Evolutionary conservation across 1,139 yeast genomes (phyloP).

Genomic region (Nakaseomyces delphensis): DNA sequence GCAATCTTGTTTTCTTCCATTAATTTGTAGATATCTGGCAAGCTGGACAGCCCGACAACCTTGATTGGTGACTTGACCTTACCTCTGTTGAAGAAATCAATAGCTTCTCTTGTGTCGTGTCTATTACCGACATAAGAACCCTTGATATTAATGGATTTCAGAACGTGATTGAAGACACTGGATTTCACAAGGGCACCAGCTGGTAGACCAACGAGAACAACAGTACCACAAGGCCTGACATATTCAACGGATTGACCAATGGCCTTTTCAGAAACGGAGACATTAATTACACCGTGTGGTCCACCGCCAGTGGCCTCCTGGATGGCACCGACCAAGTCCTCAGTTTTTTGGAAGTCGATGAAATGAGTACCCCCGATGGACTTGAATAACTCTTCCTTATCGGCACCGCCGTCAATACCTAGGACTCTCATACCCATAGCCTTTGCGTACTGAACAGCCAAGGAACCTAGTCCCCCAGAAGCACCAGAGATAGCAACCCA

Average conservation of each 20-base stretch:
- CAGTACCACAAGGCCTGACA: slow-evolving; percentile 62
- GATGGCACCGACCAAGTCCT: slow-evolving; percentile 50
- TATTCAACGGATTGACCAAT: slow-evolving; percentile 55
- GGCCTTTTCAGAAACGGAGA: slow-evolving; percentile 62
- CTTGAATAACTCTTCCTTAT: slow-evolving; percentile 49
- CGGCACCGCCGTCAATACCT: slow-evolving; percentile 70
- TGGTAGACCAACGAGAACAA: slow-evolving; percentile 67
- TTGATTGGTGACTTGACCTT: slow-evolving; percentile 61
- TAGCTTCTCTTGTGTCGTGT: slow-evolving; percentile 69
- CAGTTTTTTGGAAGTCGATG: slow-evolving; percentile 52
- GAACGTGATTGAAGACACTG: slow-evolving; percentile 56
- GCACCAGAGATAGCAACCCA: slow-evolving; percentile 78
- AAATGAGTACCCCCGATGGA: slow-evolving; percentile 58
- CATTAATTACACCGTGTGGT: slow-evolving; percentile 68
- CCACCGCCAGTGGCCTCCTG: slow-evolving; percentile 57
- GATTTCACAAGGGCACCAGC: slow-evolving; percentile 60
- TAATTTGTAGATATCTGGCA: slow-evolving; percentile 52
- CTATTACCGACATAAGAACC: slow-evolving; percentile 79
- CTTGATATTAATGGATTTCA: slow-evolving; percentile 52
- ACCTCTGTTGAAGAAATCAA: slow-evolving; percentile 66
- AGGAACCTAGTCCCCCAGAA: slow-evolving; percentile 70
- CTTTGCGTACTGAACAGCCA: slow-evolving; percentile 65
- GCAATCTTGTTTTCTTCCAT: slow-evolving; percentile 65
- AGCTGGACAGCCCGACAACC: slow-evolving; percentile 58
- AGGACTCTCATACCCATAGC: slow-evolving; percentile 67